phyloP scores from a whole-genome alignment of 441 rosid genomes.

The Raphanus hybrid region DNA sequence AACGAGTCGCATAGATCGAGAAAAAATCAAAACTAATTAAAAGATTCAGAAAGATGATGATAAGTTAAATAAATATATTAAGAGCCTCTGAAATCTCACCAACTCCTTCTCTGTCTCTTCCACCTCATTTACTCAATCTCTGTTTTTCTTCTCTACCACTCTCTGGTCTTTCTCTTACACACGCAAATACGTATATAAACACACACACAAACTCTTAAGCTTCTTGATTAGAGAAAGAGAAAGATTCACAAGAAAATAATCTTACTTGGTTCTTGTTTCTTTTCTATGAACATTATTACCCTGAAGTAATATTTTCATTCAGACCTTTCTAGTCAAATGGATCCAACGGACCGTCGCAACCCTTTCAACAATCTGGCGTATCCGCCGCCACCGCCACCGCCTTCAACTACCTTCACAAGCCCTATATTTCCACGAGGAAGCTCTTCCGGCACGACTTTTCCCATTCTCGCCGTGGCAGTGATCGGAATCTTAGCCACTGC shows the following conservation, averaged over 20 bases:
- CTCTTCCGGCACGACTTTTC: constrained; percentile 55
- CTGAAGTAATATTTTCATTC: neutral
- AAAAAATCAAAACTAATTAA: neutral
- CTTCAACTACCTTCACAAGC: constrained; percentile 16
- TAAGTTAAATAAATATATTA: constrained; percentile 29
- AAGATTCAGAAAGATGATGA: constrained; percentile 15
- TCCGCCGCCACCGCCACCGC: constrained; percentile 32
- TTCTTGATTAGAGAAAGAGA: constrained; percentile 1
- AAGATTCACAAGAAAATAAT: neutral
- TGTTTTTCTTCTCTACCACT: constrained; percentile 35
- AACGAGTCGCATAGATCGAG: too few relatives aligned
- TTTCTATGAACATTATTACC: neutral
- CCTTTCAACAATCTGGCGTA: constrained; percentile 31
- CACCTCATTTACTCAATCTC: constrained; percentile 32
- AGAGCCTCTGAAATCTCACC: constrained; percentile 43
- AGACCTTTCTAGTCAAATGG: constrained; percentile 28
- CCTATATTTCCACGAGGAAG: constrained; percentile 37
- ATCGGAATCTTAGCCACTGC: constrained; percentile 52
- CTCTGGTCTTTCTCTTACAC: constrained; percentile 15
- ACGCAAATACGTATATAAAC: constrained; percentile 28
- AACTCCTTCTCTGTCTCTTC: constrained; percentile 33
- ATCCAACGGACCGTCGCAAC: constrained; percentile 36
- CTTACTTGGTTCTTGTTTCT: neutral
- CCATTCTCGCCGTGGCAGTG: constrained; percentile 50
- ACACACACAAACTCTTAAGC: constrained; percentile 11